Evolutionary conservation across 1,139 yeast genomes (phyloP).

Genomic region (Pichia sp.): DNA sequence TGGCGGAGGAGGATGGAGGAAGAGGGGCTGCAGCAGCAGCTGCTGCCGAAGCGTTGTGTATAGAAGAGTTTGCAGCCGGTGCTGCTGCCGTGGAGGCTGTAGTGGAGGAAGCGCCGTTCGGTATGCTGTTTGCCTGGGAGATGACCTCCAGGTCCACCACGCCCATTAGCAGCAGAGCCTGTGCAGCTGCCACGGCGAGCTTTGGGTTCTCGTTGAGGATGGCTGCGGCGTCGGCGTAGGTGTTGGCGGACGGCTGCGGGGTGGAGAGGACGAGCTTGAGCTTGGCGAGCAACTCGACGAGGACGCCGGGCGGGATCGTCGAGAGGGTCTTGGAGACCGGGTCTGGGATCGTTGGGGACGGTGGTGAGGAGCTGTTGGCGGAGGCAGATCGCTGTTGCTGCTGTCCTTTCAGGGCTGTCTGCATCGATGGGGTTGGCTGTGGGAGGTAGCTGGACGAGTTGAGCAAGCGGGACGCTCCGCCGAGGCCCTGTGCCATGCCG

Average conservation of each 20-base stretch:
- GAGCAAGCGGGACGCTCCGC: background rate
- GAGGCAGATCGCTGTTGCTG: background rate
- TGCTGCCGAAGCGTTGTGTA: background rate
- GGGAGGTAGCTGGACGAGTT: background rate
- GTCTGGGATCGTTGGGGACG: slow-evolving; percentile 36
- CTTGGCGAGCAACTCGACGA: slow-evolving; percentile 62
- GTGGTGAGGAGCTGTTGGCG: background rate
- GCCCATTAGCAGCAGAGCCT: slow-evolving; percentile 73
- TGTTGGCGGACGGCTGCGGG: slow-evolving; percentile 39
- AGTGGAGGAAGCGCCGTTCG: slow-evolving; percentile 14
- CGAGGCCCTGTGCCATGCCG: background rate
- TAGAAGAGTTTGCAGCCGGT: background rate
- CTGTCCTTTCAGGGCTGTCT: slow-evolving; percentile 23
- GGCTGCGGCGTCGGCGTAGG: slow-evolving; percentile 44
- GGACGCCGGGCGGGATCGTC: slow-evolving; percentile 62
- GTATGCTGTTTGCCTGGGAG: slow-evolving; percentile 34
- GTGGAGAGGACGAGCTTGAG: slow-evolving; percentile 49
- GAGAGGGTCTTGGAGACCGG: slow-evolving; percentile 52
- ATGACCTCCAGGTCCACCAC: slow-evolving; percentile 63
- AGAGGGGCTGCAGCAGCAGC: background rate
- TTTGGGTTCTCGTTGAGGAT: slow-evolving; percentile 39
- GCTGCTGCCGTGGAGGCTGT: slow-evolving; percentile 4
- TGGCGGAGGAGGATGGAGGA: background rate
- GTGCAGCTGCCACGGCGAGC: slow-evolving; percentile 62
- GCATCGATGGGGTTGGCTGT: slow-evolving; percentile 7